Evolutionary conservation across 805 yeast genomes (phyloP), one percentile per base, ranked within the genome.

Genomic region (Saccharomycopsis selenospora): DNA sequence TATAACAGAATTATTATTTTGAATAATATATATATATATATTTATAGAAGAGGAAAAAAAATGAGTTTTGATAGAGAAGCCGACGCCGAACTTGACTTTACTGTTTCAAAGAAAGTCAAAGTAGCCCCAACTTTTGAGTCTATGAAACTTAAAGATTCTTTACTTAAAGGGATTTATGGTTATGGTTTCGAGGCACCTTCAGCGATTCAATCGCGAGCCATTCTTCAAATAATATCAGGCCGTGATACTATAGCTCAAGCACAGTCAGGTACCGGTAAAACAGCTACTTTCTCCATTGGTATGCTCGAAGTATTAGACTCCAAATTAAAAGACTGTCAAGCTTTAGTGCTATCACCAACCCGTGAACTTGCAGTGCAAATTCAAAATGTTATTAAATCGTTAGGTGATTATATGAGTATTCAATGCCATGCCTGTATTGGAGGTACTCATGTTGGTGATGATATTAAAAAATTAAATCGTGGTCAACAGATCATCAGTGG

Each of bases 251-350:
- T 93, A 55, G 99, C 99, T 53, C 99, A 93, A 72, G 98, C 99
- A 51, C 99, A 93, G 71, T 88, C 96, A 30, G 99, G 99, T 70
- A 93, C 99, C 44, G 99, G 99, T 70, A 93, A 93, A 73, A 93
- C 99, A 25, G 99, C 98, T 56, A 93, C 99, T 43, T 93, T 93
- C 75, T 77, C 97, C 55, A 91, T 93, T 57, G 91, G 96, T 23
- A 85, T 89, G 75, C 72, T 93, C 56, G 95, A 93, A 69, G 85
- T 79, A 55, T 77, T 93, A 48, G 95, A 91, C 59, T 72, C 82
- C 49, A 77, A 74, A 55, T 69, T 77, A 55, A 76, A 80, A 62
- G 85, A 85, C 55, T 76, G 88, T 53, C 98, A 93, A 70, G 96
- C 96, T 38, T 72, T 93, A 55, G 83, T 93, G 43, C 69, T 93